phyloP scores from a whole-genome alignment of 805 yeast species.

The Starmera quercuum region DNA sequence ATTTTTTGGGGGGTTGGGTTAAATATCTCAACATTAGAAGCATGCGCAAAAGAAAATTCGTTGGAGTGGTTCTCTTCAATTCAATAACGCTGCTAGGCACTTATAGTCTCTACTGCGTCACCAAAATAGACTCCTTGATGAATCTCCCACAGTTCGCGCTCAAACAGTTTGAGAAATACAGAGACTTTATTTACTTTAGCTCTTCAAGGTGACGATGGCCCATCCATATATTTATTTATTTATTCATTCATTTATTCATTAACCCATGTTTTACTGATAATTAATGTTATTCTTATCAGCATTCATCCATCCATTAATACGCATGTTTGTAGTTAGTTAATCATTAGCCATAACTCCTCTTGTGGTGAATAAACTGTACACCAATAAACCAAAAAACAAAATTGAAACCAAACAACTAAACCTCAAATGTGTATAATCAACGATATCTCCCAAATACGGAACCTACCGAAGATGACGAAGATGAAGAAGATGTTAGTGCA shows the following conservation, averaged over 20 bases:
- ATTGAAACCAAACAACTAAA: too few relatives aligned
- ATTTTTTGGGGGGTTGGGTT: conserved; percentile 44
- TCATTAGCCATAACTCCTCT: too few relatives aligned
- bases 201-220: neutral
- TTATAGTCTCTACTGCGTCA: conserved; percentile 23
- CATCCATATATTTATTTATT: neutral
- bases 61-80: conserved; percentile 36
- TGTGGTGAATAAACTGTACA: too few relatives aligned
- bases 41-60: conserved; percentile 30
- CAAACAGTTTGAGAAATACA: conserved; percentile 12
- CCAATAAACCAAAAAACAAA: too few relatives aligned
- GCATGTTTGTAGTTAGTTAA: too few relatives aligned
- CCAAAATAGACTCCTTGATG: conserved; percentile 3
- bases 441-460: too few relatives aligned
- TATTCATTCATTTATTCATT: neutral
- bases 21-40: conserved; percentile 35
- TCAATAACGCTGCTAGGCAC: conserved; percentile 28
- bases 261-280: too few relatives aligned
- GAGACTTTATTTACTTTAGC: conserved; percentile 9
- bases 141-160: conserved; percentile 9
- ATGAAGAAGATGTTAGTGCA: too few relatives aligned
- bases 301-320: too few relatives aligned
- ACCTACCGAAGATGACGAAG: too few relatives aligned
- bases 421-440: too few relatives aligned
- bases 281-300: too few relatives aligned